Conservation (phyloP, 148 eudicot genomes). For the Arctostaphylos glauca region DNA sequence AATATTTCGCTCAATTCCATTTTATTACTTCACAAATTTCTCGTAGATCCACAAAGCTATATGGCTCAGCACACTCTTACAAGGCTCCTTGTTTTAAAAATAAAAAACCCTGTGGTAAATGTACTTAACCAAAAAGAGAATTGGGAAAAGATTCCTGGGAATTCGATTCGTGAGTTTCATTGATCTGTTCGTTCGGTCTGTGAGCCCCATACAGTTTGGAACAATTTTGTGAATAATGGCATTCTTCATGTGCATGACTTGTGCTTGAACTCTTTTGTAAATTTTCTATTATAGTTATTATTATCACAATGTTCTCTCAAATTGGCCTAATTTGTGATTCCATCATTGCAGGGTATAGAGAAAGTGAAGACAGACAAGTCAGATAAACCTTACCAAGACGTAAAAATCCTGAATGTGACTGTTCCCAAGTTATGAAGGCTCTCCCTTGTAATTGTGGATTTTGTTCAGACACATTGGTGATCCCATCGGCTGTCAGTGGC, state of each 20-base stretch:
- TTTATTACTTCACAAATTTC: not conserved
- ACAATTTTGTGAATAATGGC: not conserved
- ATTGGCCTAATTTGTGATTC: not conserved
- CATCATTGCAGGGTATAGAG: slow-evolving; percentile 63
- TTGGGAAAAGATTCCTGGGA: not conserved
- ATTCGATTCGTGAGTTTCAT: not conserved
- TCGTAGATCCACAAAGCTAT: not conserved
- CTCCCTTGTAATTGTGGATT: not conserved
- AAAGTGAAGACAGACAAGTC: slow-evolving; percentile 90
- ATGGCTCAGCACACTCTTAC: not conserved
- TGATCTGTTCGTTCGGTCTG: not conserved
- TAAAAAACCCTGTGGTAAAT: not conserved
- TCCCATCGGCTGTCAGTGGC: not conserved
- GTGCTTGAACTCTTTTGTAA: not conserved
- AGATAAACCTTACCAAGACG: slow-evolving; percentile 94
- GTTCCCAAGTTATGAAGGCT: slow-evolving; percentile 69
- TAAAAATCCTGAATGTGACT: slow-evolving; percentile 93
- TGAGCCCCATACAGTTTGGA: not conserved
- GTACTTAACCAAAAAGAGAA: not conserved
- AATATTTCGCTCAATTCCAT: not conserved
- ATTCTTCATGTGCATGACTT: not conserved
- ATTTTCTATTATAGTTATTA: too few species aligned
- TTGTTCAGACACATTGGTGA: not conserved
- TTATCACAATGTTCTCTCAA: too few species aligned
- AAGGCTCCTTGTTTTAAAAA: not conserved